Percentiles rank a stretch among this genome's conserved stretches.
Evolutionary conservation across 2,329 filamentous ascomycete species (phyloP).

Genomic region (Lasiodiplodia hormozganensis): DNA sequence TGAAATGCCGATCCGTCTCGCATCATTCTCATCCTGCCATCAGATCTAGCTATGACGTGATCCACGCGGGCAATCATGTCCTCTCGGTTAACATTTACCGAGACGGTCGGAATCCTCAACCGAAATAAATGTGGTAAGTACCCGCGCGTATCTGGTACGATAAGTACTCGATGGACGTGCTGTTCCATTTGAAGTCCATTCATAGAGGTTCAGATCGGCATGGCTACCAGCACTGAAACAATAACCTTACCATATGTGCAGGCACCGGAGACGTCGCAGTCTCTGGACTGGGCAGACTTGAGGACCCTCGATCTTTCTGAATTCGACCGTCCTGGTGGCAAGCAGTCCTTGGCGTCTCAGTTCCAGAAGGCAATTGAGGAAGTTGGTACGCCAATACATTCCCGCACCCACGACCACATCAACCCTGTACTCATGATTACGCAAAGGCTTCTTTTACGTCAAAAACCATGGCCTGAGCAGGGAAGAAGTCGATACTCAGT

Average conservation of each 20-base stretch:
- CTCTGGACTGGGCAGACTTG: conserved; percentile 40
- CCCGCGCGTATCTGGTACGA: too few species aligned
- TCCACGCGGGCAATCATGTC: neutral
- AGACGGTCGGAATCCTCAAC: neutral
- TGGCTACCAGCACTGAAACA: neutral
- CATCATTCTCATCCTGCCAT: neutral
- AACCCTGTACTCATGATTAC: too few species aligned
- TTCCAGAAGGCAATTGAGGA: conserved; percentile 43
- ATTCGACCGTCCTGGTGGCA: conserved; percentile 63
- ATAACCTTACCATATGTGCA: neutral
- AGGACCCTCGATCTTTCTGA: conserved; percentile 51
- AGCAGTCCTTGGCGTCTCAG: conserved; percentile 60
- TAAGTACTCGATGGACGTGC: neutral
- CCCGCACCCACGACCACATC: neutral
- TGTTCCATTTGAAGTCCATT: neutral
- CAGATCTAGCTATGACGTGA: neutral
- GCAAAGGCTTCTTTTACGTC: conserved; percentile 1
- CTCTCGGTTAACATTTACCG: neutral
- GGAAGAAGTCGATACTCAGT: neutral
- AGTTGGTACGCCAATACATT: neutral
- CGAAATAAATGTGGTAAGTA: neutral
- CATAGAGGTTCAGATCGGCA: neutral
- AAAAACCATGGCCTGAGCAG: neutral
- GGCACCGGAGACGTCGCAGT: neutral
- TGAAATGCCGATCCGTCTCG: neutral